Evolutionary conservation across 345 rosid genomes (phyloP), one percentile per base, ranked within the genome.

Genomic region (Zanthoxylum bungeanum): DNA sequence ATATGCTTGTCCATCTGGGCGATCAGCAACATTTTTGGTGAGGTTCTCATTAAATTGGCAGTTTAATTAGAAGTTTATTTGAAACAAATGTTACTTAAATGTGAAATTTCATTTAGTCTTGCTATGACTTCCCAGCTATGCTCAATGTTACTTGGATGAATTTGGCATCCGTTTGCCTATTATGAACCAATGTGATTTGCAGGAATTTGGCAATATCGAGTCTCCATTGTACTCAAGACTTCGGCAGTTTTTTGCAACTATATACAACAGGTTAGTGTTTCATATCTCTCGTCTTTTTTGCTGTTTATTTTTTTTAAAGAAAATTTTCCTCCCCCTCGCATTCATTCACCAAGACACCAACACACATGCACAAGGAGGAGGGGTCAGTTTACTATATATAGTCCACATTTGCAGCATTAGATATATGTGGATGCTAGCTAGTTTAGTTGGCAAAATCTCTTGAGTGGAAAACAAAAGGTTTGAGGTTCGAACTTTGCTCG

Each of bases 141-240:
- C 40, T 37, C 25, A 24, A 28, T 61, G 30, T 42, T 39, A 42
- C 28, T 27, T 28, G 11, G 25, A 46, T 6, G 60, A 33, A 12
- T 36, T 55, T 51, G 1, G 8, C 16, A 37, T 17, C 27, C 31
- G 37, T 25, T 61, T 25, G 47, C 21, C 37, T 11, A 5, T 31
- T 63, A 16, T 68, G 12, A 58, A 60, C 62, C 80, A 27, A 52
- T 77, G 61, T 72, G 61, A 63, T 78, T 56, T 76, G 69, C 86
- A 92, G 97, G 97, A 92, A 81, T 92, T 94, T 73, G 97, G 97
- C 66, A 90, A 94, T 75, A 90, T 90, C 7, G 98, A 94, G 79
- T 82, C 95, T 64, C 98, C 97, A 0, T 80, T 92, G 81, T 87
- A 89, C 64, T 81, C 95, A 14, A 84, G 93, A 68, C 92, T 89